Percentiles rank a stretch among this genome's conserved stretches.
Conservation (phyloP, 2,329 filamentous ascomycete genomes). For the Diaporthe nobilis region DNA sequence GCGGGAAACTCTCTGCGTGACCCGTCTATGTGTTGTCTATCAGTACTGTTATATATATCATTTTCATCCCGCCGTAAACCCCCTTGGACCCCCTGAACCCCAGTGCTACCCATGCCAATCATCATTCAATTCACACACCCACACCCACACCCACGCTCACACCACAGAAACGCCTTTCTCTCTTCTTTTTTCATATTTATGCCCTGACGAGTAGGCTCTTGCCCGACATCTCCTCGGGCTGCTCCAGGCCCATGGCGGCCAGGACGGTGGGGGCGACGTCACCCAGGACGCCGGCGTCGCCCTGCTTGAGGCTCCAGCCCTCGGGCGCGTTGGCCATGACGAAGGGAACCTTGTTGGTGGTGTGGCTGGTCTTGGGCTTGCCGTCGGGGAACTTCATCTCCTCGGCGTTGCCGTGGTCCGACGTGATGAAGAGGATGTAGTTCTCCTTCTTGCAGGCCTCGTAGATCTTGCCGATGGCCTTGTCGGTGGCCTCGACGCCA, state of each 20-base stretch:
- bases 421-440: constrained; percentile 94
- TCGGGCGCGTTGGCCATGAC: constrained; percentile 97
- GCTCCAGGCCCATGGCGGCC: constrained; percentile 88
- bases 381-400: constrained; percentile 98
- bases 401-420: constrained; percentile 98
- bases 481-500: constrained; percentile 88
- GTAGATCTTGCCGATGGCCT: constrained; percentile 92
- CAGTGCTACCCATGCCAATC: constrained; percentile 24
- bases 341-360: constrained; percentile 97
- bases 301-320: constrained; percentile 88
- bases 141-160: neutral
- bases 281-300: constrained; percentile 85
- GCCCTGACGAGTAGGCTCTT: constrained; percentile 85
- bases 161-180: neutral
- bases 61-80: constrained; percentile 9
- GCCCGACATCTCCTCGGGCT: constrained; percentile 94
- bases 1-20: neutral
- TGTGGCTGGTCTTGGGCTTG: constrained; percentile 98
- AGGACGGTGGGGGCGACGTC: constrained; percentile 97
- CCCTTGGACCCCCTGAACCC: neutral
- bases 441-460: constrained; percentile 94
- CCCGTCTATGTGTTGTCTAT: constrained; percentile 27
- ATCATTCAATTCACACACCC: constrained; percentile 18
- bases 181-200: constrained; percentile 49
- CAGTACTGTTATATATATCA: constrained; percentile 20